These are phyloP conservation scores for Ogataea pini DNA, from an alignment of 805 yeast species.

Conservation along the genomic window DNA sequence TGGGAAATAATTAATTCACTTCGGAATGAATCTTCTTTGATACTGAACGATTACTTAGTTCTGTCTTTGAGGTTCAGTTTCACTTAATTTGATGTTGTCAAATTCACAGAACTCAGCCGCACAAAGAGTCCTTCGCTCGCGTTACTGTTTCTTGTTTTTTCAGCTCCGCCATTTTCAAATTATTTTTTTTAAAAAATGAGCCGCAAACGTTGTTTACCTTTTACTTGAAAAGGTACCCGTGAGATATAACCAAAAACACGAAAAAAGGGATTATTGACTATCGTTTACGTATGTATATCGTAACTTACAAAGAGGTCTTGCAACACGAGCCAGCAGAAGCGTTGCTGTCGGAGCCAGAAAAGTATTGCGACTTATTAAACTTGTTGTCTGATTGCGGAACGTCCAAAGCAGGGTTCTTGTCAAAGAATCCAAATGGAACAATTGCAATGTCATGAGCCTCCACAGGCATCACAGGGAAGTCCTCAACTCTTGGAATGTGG, in stretches of 20 bases:
- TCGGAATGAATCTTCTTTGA: no score
- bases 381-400: constrained; percentile 68
- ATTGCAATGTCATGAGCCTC: constrained; percentile 71
- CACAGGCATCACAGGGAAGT: constrained; percentile 89
- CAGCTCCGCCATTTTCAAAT: constrained; percentile 1
- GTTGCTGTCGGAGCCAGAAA: constrained; percentile 23
- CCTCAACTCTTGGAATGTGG: constrained; percentile 80
- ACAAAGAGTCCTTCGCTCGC: constrained; percentile 4
- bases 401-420: constrained; percentile 75
- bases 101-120: constrained; percentile 3
- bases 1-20: no score
- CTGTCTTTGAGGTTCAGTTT: neutral
- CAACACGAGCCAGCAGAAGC: constrained; percentile 34
- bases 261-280: neutral
- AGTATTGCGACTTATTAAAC: constrained; percentile 62
- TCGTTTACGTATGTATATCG: neutral
- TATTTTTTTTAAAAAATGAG: neutral
- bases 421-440: constrained; percentile 73
- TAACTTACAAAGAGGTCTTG: constrained; percentile 34
- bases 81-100: neutral
- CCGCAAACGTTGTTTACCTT: constrained; percentile 5
- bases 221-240: neutral
- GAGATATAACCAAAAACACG: neutral
- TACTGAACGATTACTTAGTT: no score
- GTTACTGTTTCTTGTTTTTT: neutral